Conservation (phyloP, 1,284 basidiomycete species). For the Neotropicomus parvogracilis region DNA sequence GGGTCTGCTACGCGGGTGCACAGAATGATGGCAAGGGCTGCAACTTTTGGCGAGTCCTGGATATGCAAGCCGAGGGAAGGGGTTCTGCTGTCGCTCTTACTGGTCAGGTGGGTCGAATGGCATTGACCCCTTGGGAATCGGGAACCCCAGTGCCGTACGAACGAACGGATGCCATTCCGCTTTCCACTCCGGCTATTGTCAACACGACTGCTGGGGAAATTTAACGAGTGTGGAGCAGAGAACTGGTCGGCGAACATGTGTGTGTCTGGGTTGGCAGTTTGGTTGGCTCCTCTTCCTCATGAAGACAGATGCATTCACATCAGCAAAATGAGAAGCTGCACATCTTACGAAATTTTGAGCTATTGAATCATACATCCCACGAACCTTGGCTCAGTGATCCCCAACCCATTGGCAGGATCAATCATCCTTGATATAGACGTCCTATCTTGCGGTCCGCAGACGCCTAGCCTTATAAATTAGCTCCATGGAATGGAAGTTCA, state of each 20-base stretch:
- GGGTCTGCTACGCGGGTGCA: constrained; percentile 80
- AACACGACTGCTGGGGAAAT: neutral
- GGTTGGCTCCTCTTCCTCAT: constrained; percentile 1
- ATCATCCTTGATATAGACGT: constrained; percentile 13
- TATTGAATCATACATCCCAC: neutral
- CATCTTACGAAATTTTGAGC: neutral
- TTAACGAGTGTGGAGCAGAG: neutral
- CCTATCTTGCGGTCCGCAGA: neutral
- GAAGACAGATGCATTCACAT: constrained; percentile 1
- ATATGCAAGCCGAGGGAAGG: constrained; percentile 71
- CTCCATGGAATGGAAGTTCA: constrained; percentile 26
- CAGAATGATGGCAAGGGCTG: constrained; percentile 86
- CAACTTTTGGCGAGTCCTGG: constrained; percentile 76
- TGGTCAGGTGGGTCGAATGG: neutral
- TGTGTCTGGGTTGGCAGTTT: neutral
- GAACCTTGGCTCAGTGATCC: neutral
- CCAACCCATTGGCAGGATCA: constrained; percentile 3
- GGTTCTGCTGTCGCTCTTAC: constrained; percentile 43
- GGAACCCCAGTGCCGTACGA: constrained; percentile 28
- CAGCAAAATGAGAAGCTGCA: neutral
- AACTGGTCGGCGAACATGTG: neutral
- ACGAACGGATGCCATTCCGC: constrained; percentile 5
- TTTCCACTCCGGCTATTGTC: neutral
- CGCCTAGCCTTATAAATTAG: constrained; percentile 1
- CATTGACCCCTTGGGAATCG: constrained; percentile 29